Conservation (phyloP, 2,329 filamentous ascomycete genomes). For the Hypoxylon sp. region DNA sequence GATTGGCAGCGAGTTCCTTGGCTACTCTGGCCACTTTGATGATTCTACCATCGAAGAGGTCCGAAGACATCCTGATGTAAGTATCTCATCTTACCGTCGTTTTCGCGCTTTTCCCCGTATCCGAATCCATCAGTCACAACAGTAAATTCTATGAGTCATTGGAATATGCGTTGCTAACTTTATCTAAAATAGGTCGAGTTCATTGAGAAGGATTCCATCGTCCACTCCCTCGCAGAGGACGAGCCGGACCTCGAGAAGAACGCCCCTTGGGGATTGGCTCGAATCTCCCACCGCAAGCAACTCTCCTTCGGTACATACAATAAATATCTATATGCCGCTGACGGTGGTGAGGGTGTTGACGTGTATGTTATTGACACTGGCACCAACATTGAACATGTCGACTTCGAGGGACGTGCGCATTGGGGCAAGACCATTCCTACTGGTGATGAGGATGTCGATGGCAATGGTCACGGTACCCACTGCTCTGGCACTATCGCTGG, state of each 20-base stretch:
- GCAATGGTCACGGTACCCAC: constrained; percentile 98
- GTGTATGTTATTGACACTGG: constrained; percentile 99
- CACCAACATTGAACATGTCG: constrained; percentile 92
- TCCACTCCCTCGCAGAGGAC: constrained; percentile 79
- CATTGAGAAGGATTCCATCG: constrained; percentile 94
- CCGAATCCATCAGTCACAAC: background rate
- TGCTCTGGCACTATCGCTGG: constrained; percentile 98
- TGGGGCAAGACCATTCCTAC: constrained; percentile 97
- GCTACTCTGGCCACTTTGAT: constrained; percentile 97
- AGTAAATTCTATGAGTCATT: constrained; percentile 5
- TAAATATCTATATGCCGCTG: constrained; percentile 94
- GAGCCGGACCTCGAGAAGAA: constrained; percentile 79
- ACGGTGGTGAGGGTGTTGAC: constrained; percentile 97
- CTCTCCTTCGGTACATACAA: constrained; percentile 95
- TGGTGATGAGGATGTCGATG: constrained; percentile 89
- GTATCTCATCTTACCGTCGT: constrained; percentile 58
- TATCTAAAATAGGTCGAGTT: constrained; percentile 83
- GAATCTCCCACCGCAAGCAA: constrained; percentile 93
- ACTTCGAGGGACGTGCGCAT: constrained; percentile 94
- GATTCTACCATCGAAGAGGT: constrained; percentile 93
- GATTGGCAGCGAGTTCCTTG: constrained; percentile 85
- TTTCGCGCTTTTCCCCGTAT: background rate
- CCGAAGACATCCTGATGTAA: constrained; percentile 96
- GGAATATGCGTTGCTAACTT: constrained; percentile 27
- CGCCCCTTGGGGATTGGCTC: constrained; percentile 98